Evolutionary conservation across 2,329 filamentous ascomycete species (phyloP), one percentile per base, ranked within the genome.

Genomic region (Aspergillus spinulosporus): DNA sequence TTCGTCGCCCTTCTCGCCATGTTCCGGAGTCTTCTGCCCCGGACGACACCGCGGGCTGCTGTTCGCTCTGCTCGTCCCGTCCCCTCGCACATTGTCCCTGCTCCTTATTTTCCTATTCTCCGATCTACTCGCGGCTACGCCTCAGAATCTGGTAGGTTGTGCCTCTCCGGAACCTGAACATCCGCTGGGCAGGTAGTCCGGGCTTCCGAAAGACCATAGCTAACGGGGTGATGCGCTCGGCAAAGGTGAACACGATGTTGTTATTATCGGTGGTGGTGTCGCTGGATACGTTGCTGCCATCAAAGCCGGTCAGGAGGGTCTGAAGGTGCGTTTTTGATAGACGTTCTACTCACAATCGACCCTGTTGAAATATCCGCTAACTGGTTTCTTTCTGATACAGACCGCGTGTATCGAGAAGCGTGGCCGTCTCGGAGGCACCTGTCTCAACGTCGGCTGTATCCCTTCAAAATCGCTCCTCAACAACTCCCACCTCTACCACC

Each of bases 401-500:
- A 93, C 96, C 63, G 85, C 92, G 60, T 99, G 94, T 80, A 95
- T 99, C 80, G 94, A 99, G 81, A 99, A 99, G 85, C 91, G 94
- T 74, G 94, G 94, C 66, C 83, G 86, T 59, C 87, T 99, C 68
- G 94, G 94, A 71, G 94, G 94, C 74, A 99, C 94, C 71, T 99
- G 94, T 82, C 82, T 99, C 71, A 99, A 99, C 77, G 94, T 99
- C 72, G 94, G 94, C 80, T 99, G 94, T 81, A 99, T 99, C 74
- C 94, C 94, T 65, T 99, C 94, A 64, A 99, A 99, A 81, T 97
- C 94, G 62, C 90, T 99, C 67, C 90, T 99, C 76, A 99, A 97
- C 87, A 97, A 97, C 84, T 97, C 94, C 68, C 92, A 97, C 77
- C 85, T 97, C 59, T 97, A 97, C 83, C 93, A 97, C 82, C 89